phyloP scores from a whole-genome alignment of 768 basidiomycete genomes.

The Pleurotus ostreatus region DNA sequence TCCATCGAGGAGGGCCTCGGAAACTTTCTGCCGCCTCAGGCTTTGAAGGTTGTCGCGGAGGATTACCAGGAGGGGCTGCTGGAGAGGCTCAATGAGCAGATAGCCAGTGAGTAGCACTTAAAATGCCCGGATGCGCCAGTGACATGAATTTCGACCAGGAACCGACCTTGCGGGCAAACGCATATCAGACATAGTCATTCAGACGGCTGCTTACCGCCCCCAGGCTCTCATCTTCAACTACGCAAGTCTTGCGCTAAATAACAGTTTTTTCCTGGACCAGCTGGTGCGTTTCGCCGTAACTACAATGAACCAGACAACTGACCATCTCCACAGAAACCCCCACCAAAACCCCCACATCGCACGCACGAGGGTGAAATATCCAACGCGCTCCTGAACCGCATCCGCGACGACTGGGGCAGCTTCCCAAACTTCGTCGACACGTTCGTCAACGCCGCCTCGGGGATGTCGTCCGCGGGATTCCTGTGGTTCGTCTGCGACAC shows the following conservation, averaged over 20 bases:
- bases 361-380: slow-evolving; percentile 37
- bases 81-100: slow-evolving; percentile 69
- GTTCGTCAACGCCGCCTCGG: slow-evolving; percentile 71
- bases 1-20: slow-evolving; percentile 68
- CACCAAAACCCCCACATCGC: slow-evolving; percentile 25
- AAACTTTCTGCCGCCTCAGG: slow-evolving; percentile 71
- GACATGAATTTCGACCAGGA: slow-evolving; percentile 30
- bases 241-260: slow-evolving; percentile 89
- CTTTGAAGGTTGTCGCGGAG: slow-evolving; percentile 64
- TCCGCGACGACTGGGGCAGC: slow-evolving; percentile 54
- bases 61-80: slow-evolving; percentile 88
- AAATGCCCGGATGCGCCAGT: too few relatives aligned
- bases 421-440: slow-evolving; percentile 67
- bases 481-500: slow-evolving; percentile 84
- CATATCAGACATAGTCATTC: slow-evolving; percentile 71
- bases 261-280: slow-evolving; percentile 87
- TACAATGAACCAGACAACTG: slow-evolving; percentile 7
- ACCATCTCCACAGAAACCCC: slow-evolving; percentile 33
- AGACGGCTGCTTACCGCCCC: slow-evolving; percentile 53
- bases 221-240: slow-evolving; percentile 81
- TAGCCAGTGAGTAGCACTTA: slow-evolving; percentile 49
- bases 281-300: slow-evolving; percentile 45
- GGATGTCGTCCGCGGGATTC: slow-evolving; percentile 78
- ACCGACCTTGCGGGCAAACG: slow-evolving; percentile 51
- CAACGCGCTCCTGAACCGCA: slow-evolving; percentile 23